Evolutionary conservation across 257 asterid genomes (phyloP).

Genomic region (Solanum pennellii): DNA sequence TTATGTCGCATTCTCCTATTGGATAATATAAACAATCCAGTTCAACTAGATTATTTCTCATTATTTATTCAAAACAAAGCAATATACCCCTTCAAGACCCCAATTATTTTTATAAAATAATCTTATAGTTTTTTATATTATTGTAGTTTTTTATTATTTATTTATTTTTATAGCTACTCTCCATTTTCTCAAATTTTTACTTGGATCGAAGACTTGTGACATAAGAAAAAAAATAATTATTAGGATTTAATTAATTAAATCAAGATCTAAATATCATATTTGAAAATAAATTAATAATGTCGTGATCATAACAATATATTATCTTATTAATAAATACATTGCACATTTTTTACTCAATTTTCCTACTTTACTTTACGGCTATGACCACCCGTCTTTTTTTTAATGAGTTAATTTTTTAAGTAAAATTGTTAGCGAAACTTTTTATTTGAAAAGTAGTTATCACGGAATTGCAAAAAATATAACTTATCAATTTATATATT

Average conservation of each 20-base stretch:
- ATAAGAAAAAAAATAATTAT: no score
- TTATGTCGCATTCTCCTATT: neutral
- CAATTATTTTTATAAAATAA: neutral
- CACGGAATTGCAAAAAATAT: neutral
- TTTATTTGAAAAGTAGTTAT: neutral
- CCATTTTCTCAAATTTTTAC: neutral
- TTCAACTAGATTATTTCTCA: neutral
- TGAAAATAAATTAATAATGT: no score
- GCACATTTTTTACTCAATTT: neutral
- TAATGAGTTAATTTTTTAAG: neutral
- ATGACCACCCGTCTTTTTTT: neutral
- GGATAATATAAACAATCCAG: neutral
- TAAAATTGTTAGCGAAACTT: neutral
- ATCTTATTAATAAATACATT: no score
- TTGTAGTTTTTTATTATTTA: no score
- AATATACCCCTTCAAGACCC: neutral
- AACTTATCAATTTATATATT: no score
- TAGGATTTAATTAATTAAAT: no score
- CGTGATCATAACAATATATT: neutral
- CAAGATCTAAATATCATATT: neutral
- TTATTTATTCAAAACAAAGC: neutral
- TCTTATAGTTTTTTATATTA: no score
- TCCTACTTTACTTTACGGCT: neutral
- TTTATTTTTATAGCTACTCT: neutral
- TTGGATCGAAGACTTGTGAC: neutral